Conservation (phyloP, 345 rosid genomes). For the Mercurialis annua region DNA sequence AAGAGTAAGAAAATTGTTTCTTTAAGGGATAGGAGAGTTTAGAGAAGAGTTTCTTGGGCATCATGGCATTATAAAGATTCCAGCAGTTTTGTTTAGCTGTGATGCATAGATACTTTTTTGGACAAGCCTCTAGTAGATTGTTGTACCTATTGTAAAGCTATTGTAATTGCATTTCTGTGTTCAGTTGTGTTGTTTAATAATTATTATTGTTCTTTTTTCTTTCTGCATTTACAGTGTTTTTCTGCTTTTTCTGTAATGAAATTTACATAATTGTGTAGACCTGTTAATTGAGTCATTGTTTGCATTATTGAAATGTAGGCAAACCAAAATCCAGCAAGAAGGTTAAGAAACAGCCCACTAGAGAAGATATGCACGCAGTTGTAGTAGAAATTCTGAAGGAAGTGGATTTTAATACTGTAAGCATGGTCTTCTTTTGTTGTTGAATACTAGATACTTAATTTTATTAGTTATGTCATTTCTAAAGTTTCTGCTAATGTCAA, state of each 20-base stretch:
- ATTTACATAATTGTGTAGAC: neutral
- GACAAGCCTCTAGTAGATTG: neutral
- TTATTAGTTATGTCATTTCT: slow-evolving; percentile 1
- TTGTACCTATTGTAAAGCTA: neutral
- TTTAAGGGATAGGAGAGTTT: too few species aligned
- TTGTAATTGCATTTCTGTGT: neutral
- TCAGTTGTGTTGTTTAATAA: neutral
- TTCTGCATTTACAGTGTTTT: neutral
- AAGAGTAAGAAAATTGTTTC: neutral
- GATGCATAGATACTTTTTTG: neutral
- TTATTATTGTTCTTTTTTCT: too few species aligned
- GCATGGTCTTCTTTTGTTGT: slow-evolving; percentile 22
- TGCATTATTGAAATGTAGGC: slow-evolving; percentile 30
- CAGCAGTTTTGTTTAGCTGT: neutral
- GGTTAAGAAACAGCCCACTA: slow-evolving; percentile 66
- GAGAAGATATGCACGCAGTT: slow-evolving; percentile 83
- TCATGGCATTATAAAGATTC: neutral
- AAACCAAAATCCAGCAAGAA: slow-evolving; percentile 64
- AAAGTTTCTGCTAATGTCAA: neutral
- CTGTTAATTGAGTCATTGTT: slow-evolving; percentile 1
- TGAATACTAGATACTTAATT: neutral
- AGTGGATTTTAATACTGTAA: slow-evolving; percentile 96
- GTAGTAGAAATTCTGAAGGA: slow-evolving; percentile 79
- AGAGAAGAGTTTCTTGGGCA: neutral
- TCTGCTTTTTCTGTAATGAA: too few species aligned